phyloP scores from a whole-genome alignment of 1,284 basidiomycete species.

The Ceratorhiza oryzae-sativae region DNA sequence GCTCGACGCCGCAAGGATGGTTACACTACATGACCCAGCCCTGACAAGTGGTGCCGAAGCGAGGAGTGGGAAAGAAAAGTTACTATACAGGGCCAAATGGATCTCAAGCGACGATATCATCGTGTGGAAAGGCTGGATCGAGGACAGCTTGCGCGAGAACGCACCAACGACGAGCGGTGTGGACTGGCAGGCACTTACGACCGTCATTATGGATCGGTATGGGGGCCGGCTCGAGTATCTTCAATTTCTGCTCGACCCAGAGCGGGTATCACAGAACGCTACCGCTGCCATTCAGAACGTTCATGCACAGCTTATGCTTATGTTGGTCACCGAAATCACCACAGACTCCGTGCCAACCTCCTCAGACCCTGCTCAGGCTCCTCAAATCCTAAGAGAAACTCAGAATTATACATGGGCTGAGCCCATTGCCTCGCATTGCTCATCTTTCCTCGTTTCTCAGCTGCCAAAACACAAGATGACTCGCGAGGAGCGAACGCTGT shows the following conservation, averaged over 20 bases:
- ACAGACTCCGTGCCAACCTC: constrained; percentile 38
- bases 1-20: constrained; percentile 53
- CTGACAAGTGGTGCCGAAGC: constrained; percentile 51
- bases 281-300: constrained; percentile 40
- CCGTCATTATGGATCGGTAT: constrained; percentile 56
- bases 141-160: constrained; percentile 44
- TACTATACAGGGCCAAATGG: constrained; percentile 49
- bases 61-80: constrained; percentile 49
- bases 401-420: constrained; percentile 12
- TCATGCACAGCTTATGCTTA: constrained; percentile 50
- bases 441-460: constrained; percentile 27
- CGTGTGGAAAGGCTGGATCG: constrained; percentile 40
- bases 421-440: constrained; percentile 23
- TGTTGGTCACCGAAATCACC: constrained; percentile 53
- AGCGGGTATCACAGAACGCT: constrained; percentile 8
- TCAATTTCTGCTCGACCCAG: constrained; percentile 50
- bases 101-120: constrained; percentile 14
- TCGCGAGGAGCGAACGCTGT: constrained; percentile 26
- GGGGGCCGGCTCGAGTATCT: constrained; percentile 55
- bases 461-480: constrained; percentile 13
- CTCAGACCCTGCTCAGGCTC: background rate
- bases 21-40: constrained; percentile 57
- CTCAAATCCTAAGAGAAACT: background rate
- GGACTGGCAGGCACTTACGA: constrained; percentile 57
- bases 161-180: constrained; percentile 50